Conservation (phyloP, 2,329 filamentous ascomycete species). For the Cordyceps sp. region DNA sequence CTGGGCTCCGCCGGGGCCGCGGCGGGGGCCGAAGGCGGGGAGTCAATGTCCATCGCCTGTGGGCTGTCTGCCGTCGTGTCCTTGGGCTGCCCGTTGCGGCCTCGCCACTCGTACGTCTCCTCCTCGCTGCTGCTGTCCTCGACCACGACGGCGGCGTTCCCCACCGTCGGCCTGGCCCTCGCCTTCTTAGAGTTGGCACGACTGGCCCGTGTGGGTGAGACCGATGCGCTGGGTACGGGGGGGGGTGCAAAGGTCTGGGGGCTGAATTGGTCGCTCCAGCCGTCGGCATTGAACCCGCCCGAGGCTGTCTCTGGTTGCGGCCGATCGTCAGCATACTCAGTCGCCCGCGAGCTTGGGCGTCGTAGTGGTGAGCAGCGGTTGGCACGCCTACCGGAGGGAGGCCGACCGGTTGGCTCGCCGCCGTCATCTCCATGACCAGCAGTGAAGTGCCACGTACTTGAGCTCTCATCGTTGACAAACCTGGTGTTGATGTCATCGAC, state of each 20-base stretch:
- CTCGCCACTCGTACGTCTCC: slow-evolving; percentile 17
- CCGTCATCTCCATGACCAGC: slow-evolving; percentile 24
- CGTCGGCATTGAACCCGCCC: slow-evolving; percentile 29
- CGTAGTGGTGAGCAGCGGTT: slow-evolving; percentile 21
- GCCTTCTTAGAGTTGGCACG: slow-evolving; percentile 39
- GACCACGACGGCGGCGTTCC: slow-evolving; percentile 27
- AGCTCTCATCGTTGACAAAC: slow-evolving; percentile 33
- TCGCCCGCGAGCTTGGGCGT: slow-evolving; percentile 7
- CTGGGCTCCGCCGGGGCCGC: slow-evolving; percentile 6
- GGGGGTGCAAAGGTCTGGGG: slow-evolving; percentile 36
- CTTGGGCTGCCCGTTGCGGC: slow-evolving; percentile 15
- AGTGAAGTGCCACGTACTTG: slow-evolving; percentile 31
- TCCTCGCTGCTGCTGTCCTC: slow-evolving; percentile 30
- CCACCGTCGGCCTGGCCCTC: slow-evolving; percentile 35
- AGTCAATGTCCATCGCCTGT: slow-evolving; percentile 50
- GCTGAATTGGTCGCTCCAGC: slow-evolving; percentile 37
- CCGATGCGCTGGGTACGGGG: slow-evolving; percentile 18
- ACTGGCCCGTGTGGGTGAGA: slow-evolving; percentile 25
- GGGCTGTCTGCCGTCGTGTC: slow-evolving; percentile 24
- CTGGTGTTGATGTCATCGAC: slow-evolving; percentile 45
- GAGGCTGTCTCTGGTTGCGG: slow-evolving; percentile 10
- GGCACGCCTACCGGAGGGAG: slow-evolving; percentile 22
- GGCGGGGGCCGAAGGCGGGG: slow-evolving; percentile 20
- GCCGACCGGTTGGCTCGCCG: slow-evolving; percentile 12
- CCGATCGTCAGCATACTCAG: slow-evolving; percentile 7